Evolutionary conservation across 139 green algal species (phyloP), one percentile per base, ranked within the genome.

Genomic region (Volvox reticuliferus): DNA sequence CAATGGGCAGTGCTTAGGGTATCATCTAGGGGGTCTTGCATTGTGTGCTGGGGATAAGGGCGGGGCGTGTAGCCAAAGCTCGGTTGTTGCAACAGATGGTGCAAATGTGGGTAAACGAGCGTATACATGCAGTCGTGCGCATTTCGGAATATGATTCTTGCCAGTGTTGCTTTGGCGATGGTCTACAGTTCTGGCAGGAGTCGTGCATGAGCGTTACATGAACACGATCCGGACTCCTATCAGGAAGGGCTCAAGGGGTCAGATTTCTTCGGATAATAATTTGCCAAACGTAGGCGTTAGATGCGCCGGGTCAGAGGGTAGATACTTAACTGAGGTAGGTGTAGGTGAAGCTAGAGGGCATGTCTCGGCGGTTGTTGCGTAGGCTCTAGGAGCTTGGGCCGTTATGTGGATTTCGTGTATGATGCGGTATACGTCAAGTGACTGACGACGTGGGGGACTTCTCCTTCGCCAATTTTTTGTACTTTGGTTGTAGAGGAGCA

Each of bases 131-230:
- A 62, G 76, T 3, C 17, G 76, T 28, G 19, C 1, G 13, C 76
- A 82, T n/a, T 35, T 61, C 33, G 76, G 76, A 55, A 55, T 9
- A 55, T 55, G 44, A 9, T 55, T 55, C 9, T 5, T 62, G n/a
- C 32, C 65, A 73, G 37, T 67, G 78, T 44, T 19, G 76, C 76
- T 28, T 62, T 14, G 3, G 22, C 68, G 32, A 20, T 35, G 24
- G 71, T 30, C 18, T 81, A 35, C 9, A 81, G 78, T 33, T 87
- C 9, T 76, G 30, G 81, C 81, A 87, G 81, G 81, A 87, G 81
- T 76, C 61, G 81, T 87, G 61, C 61, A 33, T 55, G 35, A 55
- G 69, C 79, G 36, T 44, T 21, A 84, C 36, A 32, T 68, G 78
- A 14, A 63, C 12, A 19, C 20, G 78, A 36, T 68, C 36, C 36